Percentiles rank a stretch among this genome's conserved stretches.
Evolutionary conservation across 805 yeast genomes (phyloP).

Genomic region (Zygoascus ofunaensis): DNA sequence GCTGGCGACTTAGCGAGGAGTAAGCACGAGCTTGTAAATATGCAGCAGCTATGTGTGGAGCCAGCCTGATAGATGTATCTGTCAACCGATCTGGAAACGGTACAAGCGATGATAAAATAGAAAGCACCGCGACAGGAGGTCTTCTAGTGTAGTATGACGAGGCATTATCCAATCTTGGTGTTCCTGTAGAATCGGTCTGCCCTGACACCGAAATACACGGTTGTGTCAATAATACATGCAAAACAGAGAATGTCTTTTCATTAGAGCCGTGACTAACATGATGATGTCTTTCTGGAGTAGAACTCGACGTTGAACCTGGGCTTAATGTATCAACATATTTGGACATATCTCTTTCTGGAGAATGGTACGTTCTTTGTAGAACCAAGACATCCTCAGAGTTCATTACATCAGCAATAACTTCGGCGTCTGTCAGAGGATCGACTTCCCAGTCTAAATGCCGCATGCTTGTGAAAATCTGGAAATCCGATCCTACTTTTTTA

Average conservation of each 20-base stretch:
- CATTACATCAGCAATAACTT: constrained; percentile 22
- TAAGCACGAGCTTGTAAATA: constrained; percentile 23
- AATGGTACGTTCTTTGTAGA: constrained; percentile 23
- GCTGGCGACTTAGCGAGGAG: constrained; percentile 18
- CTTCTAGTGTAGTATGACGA: constrained; percentile 6
- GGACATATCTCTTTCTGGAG: constrained; percentile 1
- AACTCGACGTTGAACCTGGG: constrained; percentile 15
- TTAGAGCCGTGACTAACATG: constrained; percentile 20
- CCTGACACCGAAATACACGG: constrained; percentile 14
- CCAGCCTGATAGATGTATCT: constrained; percentile 16
- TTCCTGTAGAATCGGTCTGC: neutral
- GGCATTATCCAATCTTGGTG: neutral
- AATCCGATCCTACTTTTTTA: neutral
- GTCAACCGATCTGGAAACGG: constrained; percentile 25
- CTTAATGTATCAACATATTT: constrained; percentile 24
- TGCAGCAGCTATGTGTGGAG: constrained; percentile 26
- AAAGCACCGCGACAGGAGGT: constrained; percentile 27
- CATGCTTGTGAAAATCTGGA: constrained; percentile 15
- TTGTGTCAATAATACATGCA: constrained; percentile 25
- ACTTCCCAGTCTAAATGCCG: constrained; percentile 23
- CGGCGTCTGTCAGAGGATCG: constrained; percentile 25
- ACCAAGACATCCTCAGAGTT: constrained; percentile 20
- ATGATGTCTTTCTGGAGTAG: constrained; percentile 15
- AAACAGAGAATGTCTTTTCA: constrained; percentile 24
- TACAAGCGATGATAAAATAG: constrained; percentile 24